Conservation (phyloP, 2,329 filamentous ascomycete species). For the Corynespora cassiicola region DNA sequence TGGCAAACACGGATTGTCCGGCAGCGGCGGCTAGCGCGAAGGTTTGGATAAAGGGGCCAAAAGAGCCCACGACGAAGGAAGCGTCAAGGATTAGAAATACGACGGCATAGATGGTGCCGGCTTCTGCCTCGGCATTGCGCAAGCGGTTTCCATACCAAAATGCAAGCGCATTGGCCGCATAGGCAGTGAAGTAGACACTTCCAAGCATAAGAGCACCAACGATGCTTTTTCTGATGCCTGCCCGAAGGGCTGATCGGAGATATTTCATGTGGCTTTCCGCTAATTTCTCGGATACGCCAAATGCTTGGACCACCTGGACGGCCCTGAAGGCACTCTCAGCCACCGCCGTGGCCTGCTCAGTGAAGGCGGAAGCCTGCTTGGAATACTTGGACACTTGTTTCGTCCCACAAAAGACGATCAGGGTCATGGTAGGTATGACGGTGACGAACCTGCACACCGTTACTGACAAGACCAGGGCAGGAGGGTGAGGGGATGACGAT, state of each 20-base stretch:
- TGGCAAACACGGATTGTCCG: slow-evolving; percentile 52
- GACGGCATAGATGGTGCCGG: slow-evolving; percentile 66
- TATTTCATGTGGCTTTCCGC: slow-evolving; percentile 45
- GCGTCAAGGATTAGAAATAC: slow-evolving; percentile 70
- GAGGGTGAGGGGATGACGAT: no score
- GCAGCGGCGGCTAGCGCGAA: slow-evolving; percentile 61
- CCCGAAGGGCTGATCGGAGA: slow-evolving; percentile 40
- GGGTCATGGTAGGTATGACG: slow-evolving; percentile 57
- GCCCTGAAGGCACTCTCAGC: slow-evolving; percentile 54
- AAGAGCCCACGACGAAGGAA: slow-evolving; percentile 67
- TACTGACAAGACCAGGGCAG: no score
- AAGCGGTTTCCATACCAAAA: slow-evolving; percentile 52
- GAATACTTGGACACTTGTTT: slow-evolving; percentile 49
- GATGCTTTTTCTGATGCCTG: slow-evolving; percentile 50
- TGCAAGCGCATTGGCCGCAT: slow-evolving; percentile 53
- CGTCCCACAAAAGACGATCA: slow-evolving; percentile 52
- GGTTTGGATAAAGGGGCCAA: slow-evolving; percentile 67
- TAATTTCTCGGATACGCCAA: slow-evolving; percentile 50
- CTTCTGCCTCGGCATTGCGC: slow-evolving; percentile 38
- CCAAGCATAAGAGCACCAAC: slow-evolving; percentile 51
- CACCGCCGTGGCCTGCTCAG: slow-evolving; percentile 51
- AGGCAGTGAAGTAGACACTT: slow-evolving; percentile 53
- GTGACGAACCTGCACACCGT: slow-evolving; percentile 48
- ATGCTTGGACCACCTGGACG: slow-evolving; percentile 57
- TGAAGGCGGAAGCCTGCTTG: slow-evolving; percentile 44